Evolutionary conservation across 202 grass and related monocot species (phyloP), one percentile per base, ranked within the genome.

Genomic region (Setaria italica): DNA sequence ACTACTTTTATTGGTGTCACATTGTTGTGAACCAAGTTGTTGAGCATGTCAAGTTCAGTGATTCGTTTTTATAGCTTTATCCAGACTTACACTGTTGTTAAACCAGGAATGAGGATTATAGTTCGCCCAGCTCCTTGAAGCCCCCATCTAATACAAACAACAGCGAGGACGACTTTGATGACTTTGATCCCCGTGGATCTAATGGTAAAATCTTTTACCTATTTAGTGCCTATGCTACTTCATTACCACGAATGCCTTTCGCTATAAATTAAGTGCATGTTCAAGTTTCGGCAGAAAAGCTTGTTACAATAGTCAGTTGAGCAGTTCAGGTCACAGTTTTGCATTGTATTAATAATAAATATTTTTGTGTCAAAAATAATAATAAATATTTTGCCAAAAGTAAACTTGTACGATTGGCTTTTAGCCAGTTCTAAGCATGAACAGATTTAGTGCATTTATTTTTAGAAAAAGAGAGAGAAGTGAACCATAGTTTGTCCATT

Each of bases 131-230:
- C 47, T 85, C 90, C 58, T 87, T 85, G 81, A 95, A 87, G 54
- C 43, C 84, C 39, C 60, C 89, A 76, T 78, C 81, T 80, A 88
- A 62, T 57, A 69, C 67, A 66, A 88, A 82, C 39, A 77, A 34
- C 63, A 90, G 70, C 5, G 85, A 87, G 78, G 93, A 94, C n/a
- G 87, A 96, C 76, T 95, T 99, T 46, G 96, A 94, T 57, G 90
- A 99, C 77, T 99, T 99, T 64, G 92, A 99, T 86, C 97, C 97
- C 69, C 93, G 97, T 43, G 97, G 93, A 84, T 96, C 85, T 91
- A 85, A 90, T 72, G 90, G 97, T 96, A 86, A 78, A 82, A 82
- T 65, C 7, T 85, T 70, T 68, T 67, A 34, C 53, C 8, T 50
- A 5, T 70, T 63, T 82, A 13, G 41, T 82, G 59, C 12, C 81